A percentile compares a stretch with the other conserved stretches of the same genome.
phyloP scores from a whole-genome alignment of 164 flowering plant species.

The Vitis labrusca region DNA sequence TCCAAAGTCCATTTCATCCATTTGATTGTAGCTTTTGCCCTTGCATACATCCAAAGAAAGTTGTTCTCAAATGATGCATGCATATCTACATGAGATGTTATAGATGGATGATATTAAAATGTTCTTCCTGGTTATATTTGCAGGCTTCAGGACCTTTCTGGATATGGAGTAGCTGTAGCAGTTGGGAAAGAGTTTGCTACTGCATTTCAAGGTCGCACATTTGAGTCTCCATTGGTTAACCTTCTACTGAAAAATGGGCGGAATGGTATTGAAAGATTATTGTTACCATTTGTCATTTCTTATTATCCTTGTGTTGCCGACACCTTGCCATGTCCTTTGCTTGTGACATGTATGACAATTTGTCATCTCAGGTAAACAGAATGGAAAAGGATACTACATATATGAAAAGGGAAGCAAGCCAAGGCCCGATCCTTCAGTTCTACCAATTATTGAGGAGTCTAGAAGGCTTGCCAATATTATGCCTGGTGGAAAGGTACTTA shows the following conservation, averaged over 20 bases:
- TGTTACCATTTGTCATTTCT: not conserved
- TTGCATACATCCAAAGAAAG: not conserved
- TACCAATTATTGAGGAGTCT: slow-evolving; percentile 77
- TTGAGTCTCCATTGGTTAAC: slow-evolving; percentile 58
- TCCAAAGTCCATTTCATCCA: not conserved
- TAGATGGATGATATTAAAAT: not conserved
- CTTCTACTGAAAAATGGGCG: slow-evolving; percentile 77
- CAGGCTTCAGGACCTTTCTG: slow-evolving; percentile 93
- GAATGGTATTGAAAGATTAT: slow-evolving; percentile 52
- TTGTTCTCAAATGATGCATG: not conserved
- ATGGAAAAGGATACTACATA: slow-evolving; percentile 87
- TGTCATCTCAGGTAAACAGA: slow-evolving; percentile 67
- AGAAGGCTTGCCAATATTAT: slow-evolving; percentile 59
- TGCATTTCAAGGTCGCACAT: slow-evolving; percentile 72
- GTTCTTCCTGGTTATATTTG: not conserved
- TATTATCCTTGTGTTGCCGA: not conserved
- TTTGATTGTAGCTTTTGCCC: not conserved
- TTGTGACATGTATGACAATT: slow-evolving; percentile 6
- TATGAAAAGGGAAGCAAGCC: slow-evolving; percentile 94
- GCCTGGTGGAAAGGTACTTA: slow-evolving; percentile 87
- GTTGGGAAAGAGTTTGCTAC: slow-evolving; percentile 47
- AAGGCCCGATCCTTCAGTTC: slow-evolving; percentile 73
- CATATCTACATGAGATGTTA: not conserved
- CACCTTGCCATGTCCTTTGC: not conserved
- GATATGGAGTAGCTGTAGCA: slow-evolving; percentile 83